A percentile compares a stretch with the other conserved stretches of the same genome.
These are phyloP conservation scores for Saraca asoca DNA, from an alignment of 331 rosid species.

Conservation along the genomic window DNA sequence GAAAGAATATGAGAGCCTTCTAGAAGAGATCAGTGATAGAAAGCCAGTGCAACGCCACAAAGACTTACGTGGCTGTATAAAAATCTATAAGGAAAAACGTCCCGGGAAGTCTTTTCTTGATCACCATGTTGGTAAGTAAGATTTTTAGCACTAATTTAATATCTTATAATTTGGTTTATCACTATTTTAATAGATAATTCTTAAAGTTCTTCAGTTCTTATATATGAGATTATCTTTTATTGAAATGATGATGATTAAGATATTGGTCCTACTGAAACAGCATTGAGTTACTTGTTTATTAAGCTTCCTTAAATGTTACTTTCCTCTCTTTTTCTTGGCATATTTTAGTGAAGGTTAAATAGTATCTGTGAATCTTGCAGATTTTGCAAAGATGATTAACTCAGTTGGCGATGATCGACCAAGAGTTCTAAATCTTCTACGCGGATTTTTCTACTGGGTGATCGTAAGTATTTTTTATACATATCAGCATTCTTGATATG, in stretches of 20 bases:
- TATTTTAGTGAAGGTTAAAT: not conserved
- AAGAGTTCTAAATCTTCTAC: slow-evolving; percentile 42
- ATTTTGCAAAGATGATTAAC: slow-evolving; percentile 28
- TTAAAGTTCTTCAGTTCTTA: too few species aligned
- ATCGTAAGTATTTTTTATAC: slow-evolving; percentile 25
- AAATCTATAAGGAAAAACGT: slow-evolving; percentile 1
- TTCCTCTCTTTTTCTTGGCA: not conserved
- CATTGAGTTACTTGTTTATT: too few species aligned
- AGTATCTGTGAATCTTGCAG: slow-evolving; percentile 26
- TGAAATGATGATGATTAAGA: too few species aligned
- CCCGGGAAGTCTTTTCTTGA: slow-evolving; percentile 38
- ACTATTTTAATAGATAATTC: too few species aligned
- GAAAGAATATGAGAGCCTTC: slow-evolving; percentile 13
- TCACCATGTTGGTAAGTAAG: slow-evolving; percentile 37
- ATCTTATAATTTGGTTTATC: not conserved
- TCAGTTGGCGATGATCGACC: slow-evolving; percentile 24
- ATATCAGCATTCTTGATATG: not conserved
- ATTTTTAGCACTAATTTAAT: too few species aligned
- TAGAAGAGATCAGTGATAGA: not conserved
- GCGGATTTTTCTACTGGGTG: slow-evolving; percentile 53
- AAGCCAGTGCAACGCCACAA: slow-evolving; percentile 19
- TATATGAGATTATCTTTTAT: too few species aligned
- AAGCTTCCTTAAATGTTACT: too few species aligned
- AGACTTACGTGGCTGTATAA: slow-evolving; percentile 28
- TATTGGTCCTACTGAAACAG: too few species aligned